A percentile compares a stretch with the other conserved stretches of the same genome.
These are phyloP conservation scores for Pseudocercospora macadamiae DNA, from an alignment of 2,329 filamentous ascomycete species.

Conservation along the genomic window DNA sequence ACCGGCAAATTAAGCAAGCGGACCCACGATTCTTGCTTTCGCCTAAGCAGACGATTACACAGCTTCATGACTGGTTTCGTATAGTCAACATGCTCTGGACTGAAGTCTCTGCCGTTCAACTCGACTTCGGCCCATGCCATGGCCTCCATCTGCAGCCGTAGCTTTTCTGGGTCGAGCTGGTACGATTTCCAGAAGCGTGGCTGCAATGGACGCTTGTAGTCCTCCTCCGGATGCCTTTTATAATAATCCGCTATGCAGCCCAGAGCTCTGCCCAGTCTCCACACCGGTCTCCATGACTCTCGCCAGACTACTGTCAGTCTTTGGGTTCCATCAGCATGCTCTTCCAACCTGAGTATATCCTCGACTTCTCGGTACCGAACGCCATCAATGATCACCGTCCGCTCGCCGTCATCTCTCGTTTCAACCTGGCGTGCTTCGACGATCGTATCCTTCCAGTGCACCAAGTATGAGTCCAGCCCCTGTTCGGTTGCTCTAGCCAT, in stretches of 20 bases:
- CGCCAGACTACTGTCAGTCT: neutral
- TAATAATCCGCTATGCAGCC: conserved; percentile 1
- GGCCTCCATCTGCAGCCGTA: neutral
- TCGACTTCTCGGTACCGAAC: neutral
- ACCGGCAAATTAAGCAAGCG: conserved; percentile 2
- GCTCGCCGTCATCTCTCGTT: neutral
- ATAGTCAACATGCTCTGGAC: neutral
- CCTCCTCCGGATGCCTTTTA: neutral
- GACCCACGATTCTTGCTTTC: neutral
- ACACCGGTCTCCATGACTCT: conserved; percentile 10
- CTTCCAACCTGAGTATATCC: neutral
- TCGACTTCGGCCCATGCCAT: neutral
- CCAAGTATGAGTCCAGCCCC: neutral
- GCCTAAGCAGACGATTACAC: neutral
- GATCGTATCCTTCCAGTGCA: neutral
- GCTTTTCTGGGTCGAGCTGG: neutral
- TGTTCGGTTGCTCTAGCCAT: neutral
- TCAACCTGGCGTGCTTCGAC: neutral
- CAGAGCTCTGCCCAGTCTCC: conserved; percentile 1
- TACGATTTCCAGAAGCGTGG: conserved; percentile 9
- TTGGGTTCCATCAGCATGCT: neutral
- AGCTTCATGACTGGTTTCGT: conserved; percentile 5
- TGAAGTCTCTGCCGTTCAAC: neutral
- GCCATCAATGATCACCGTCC: neutral
- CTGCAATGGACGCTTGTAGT: neutral